These are phyloP conservation scores for Soucietia sequanensis DNA, from an alignment of 805 yeast genomes.

Conservation along the genomic window DNA sequence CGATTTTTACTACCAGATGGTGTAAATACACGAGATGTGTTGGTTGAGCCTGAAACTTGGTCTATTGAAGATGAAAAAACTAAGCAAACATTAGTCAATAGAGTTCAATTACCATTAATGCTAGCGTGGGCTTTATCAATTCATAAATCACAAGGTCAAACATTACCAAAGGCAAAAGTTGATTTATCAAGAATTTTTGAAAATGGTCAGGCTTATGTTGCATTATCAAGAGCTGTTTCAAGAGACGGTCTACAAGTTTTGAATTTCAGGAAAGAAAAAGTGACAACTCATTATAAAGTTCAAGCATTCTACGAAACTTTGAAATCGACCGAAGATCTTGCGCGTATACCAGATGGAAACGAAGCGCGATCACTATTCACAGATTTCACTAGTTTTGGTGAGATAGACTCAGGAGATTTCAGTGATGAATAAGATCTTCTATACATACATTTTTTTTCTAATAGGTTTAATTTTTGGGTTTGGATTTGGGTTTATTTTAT, in stretches of 20 bases:
- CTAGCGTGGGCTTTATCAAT: constrained; percentile 97
- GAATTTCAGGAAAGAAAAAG: constrained; percentile 63
- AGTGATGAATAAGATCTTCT: constrained; percentile 14
- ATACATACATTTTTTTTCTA: constrained; percentile 16
- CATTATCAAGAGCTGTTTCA: constrained; percentile 84
- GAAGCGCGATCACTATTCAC: not conserved
- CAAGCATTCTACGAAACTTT: constrained; percentile 61
- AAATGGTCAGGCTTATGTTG: constrained; percentile 95
- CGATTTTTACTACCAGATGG: constrained; percentile 73
- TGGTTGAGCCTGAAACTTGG: constrained; percentile 84
- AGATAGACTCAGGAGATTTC: constrained; percentile 3
- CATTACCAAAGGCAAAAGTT: constrained; percentile 78
- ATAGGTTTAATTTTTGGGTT: too few relatives aligned
- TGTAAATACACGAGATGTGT: constrained; percentile 61
- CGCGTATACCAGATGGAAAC: not conserved
- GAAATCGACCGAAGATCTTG: constrained; percentile 30
- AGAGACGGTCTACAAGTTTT: constrained; percentile 80
- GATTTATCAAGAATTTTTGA: constrained; percentile 79
- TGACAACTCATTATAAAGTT: constrained; percentile 71
- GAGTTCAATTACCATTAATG: constrained; percentile 82
- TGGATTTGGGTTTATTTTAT: too few relatives aligned
- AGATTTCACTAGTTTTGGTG: constrained; percentile 1
- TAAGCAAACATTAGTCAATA: constrained; percentile 40
- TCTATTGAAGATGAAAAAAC: constrained; percentile 72
- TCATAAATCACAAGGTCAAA: constrained; percentile 96